Evolutionary conservation across 768 basidiomycete genomes (phyloP).

Genomic region (Coprinellus aureogranulatus): DNA sequence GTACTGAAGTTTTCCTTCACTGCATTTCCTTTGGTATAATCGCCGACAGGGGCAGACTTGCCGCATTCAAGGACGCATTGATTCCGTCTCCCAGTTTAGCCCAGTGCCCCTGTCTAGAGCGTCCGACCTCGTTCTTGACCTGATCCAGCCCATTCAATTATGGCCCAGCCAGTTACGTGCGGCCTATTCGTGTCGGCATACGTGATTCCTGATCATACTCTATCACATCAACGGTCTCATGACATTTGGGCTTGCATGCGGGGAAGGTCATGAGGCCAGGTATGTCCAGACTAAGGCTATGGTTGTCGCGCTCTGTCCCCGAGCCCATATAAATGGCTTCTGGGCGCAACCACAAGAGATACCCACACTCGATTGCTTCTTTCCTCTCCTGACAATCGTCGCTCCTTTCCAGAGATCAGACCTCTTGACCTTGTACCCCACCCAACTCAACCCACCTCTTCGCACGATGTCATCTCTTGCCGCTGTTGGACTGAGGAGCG

Average conservation of each 20-base stretch:
- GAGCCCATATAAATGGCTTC: not conserved
- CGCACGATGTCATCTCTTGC: conserved; percentile 6
- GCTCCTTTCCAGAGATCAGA: not conserved
- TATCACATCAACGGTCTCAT: not conserved
- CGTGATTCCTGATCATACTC: not conserved
- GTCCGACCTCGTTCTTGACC: too few species aligned
- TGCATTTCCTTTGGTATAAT: too few species aligned
- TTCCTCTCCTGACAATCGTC: not conserved
- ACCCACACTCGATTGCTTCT: not conserved
- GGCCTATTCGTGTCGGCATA: not conserved
- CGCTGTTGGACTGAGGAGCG: not conserved
- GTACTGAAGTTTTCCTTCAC: too few species aligned
- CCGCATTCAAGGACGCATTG: too few species aligned
- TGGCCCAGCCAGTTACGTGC: not conserved
- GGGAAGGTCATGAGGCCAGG: not conserved
- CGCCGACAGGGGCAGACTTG: too few species aligned
- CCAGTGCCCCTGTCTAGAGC: too few species aligned
- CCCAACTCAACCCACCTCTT: not conserved
- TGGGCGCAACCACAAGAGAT: not conserved
- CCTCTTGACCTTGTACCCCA: not conserved
- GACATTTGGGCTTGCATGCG: not conserved
- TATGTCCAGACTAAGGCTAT: not conserved
- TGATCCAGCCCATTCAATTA: not conserved
- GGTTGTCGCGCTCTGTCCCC: not conserved
- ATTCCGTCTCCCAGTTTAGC: too few species aligned